A percentile compares a stretch with the other conserved stretches of the same genome.
phyloP scores from a whole-genome alignment of 1,284 basidiomycete genomes.

The Puccinia hordei region DNA sequence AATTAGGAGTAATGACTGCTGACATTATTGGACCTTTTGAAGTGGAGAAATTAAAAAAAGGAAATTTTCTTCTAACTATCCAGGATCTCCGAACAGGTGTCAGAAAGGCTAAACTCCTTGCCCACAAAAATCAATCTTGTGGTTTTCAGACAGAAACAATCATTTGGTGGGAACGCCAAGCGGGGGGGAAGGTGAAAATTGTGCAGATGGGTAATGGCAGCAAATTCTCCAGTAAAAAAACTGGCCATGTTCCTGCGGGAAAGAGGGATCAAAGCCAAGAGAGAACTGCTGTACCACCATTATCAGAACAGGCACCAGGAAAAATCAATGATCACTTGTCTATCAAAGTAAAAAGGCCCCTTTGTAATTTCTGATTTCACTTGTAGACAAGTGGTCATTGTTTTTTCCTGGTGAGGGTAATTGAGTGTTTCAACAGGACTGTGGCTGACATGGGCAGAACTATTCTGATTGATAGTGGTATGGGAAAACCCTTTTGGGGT shows the following conservation, averaged over 20 bases:
- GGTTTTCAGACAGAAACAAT: neutral
- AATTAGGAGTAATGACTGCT: neutral
- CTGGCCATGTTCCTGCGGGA: neutral
- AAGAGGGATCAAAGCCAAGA: neutral
- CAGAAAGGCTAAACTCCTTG: neutral
- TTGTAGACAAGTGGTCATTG: no score
- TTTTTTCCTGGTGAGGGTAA: no score
- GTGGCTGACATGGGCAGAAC: constrained; percentile 4
- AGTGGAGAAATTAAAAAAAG: neutral
- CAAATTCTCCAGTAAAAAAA: neutral
- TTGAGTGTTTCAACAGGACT: neutral
- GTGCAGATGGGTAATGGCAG: neutral
- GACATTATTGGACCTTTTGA: neutral
- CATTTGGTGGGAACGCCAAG: neutral
- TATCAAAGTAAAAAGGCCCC: no score
- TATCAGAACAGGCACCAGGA: neutral
- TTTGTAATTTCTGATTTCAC: no score
- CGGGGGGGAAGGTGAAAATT: neutral
- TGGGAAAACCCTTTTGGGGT: constrained; percentile 6
- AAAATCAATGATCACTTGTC: no score
- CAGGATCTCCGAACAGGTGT: neutral
- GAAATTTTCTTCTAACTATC: neutral
- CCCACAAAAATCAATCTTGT: neutral
- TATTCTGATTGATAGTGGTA: neutral
- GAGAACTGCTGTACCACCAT: neutral